Conservation (phyloP, 176 grass and related monocot genomes). For the Phragmites australis region DNA sequence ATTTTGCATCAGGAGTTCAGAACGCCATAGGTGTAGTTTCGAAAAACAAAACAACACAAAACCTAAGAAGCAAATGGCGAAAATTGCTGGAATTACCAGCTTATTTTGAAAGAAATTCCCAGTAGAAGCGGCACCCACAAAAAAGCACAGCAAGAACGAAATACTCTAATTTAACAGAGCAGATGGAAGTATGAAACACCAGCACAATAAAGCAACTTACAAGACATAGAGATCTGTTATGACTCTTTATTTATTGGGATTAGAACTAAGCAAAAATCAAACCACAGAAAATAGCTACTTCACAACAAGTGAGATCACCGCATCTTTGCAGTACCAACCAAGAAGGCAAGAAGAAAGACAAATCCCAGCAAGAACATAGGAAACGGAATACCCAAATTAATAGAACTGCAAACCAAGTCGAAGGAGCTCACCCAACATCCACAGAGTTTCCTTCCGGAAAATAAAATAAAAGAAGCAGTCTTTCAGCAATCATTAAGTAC, state of each 20-base stretch:
- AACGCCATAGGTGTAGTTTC: background rate
- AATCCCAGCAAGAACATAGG: background rate
- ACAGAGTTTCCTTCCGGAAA: background rate
- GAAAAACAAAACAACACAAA: background rate
- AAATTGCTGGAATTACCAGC: background rate
- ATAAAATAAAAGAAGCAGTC: background rate
- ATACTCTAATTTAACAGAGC: background rate
- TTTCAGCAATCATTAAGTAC: background rate
- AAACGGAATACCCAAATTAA: background rate
- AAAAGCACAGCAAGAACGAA: background rate
- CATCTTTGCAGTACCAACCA: too few species aligned
- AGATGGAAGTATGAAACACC: background rate
- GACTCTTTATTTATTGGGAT: background rate
- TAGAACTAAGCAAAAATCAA: constrained; percentile 10
- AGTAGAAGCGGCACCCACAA: too few species aligned
- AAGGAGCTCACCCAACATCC: background rate
- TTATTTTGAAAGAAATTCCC: too few species aligned
- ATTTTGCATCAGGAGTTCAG: background rate
- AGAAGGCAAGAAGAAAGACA: background rate
- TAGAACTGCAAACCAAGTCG: background rate
- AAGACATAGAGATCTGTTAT: background rate
- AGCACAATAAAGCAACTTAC: background rate
- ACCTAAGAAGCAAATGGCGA: background rate
- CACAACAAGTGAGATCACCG: background rate
- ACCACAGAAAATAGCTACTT: background rate